A percentile compares a stretch with the other conserved stretches of the same genome.
Evolutionary conservation across 1,284 basidiomycete genomes (phyloP).

Genomic region (Heliocybe sulcata): DNA sequence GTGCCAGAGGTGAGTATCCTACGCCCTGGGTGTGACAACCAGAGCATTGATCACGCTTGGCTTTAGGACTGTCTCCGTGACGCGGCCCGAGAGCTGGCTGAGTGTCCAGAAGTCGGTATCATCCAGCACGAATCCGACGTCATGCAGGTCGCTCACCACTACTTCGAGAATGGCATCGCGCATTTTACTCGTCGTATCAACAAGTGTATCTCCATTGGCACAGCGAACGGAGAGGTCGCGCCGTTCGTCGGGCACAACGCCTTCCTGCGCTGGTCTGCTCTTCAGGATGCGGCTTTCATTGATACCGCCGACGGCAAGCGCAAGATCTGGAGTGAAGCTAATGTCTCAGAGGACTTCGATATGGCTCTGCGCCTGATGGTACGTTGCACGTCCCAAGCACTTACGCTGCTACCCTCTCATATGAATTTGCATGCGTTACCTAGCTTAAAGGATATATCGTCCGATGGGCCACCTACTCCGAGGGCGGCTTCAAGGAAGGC

Average conservation of each 20-base stretch:
- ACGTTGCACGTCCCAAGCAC: constrained; percentile 19
- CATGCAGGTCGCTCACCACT: constrained; percentile 82
- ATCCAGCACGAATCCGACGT: constrained; percentile 82
- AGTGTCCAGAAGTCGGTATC: constrained; percentile 75
- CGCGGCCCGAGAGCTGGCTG: constrained; percentile 73
- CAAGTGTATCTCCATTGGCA: constrained; percentile 67
- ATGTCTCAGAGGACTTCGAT: constrained; percentile 83
- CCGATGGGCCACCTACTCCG: constrained; percentile 80
- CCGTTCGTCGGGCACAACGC: constrained; percentile 89
- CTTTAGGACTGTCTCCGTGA: constrained; percentile 73
- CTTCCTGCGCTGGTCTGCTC: constrained; percentile 78
- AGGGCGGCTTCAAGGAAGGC: constrained; percentile 81
- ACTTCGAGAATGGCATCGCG: constrained; percentile 82
- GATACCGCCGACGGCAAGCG: constrained; percentile 56
- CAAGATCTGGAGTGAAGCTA: constrained; percentile 81
- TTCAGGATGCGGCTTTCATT: constrained; percentile 73
- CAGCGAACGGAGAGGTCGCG: constrained; percentile 74
- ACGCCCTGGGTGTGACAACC: neutral
- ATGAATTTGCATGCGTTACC: neutral
- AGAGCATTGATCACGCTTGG: neutral
- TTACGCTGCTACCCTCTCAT: too few relatives aligned
- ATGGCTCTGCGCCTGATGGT: constrained; percentile 51
- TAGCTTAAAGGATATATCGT: constrained; percentile 64
- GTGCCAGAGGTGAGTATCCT: constrained; percentile 52
- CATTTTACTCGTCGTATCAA: constrained; percentile 81